Conservation (phyloP, 2,329 filamentous ascomycete species). For the Pseudocercospora musae region DNA sequence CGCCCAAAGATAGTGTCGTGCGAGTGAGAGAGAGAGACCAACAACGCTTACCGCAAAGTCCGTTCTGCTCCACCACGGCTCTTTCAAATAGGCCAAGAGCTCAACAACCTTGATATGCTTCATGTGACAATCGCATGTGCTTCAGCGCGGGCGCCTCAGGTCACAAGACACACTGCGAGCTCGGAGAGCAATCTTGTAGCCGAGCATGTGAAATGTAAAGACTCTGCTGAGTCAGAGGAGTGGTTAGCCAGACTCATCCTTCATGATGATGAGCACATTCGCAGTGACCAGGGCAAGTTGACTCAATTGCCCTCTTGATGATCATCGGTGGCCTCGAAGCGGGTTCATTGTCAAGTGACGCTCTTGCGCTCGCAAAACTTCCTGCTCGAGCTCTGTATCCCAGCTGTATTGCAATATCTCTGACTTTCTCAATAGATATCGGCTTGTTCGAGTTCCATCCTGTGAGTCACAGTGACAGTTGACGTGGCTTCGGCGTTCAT, state of each 20-base stretch:
- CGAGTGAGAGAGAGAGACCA: no score
- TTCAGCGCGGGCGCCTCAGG: not conserved
- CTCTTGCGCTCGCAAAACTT: not conserved
- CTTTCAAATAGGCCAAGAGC: no score
- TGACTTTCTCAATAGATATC: constrained; percentile 39
- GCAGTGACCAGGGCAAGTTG: no score
- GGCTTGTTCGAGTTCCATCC: constrained; percentile 50
- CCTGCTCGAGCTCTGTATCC: not conserved
- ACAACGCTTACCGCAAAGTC: no score
- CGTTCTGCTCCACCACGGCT: no score
- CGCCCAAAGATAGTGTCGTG: no score
- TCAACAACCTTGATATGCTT: no score
- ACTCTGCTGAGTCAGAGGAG: not conserved
- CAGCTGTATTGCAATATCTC: not conserved
- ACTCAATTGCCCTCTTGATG: not conserved
- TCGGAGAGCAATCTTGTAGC: not conserved
- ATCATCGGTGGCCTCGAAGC: not conserved
- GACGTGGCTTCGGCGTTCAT: constrained; percentile 49
- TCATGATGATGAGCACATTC: not conserved
- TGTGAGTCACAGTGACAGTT: constrained; percentile 47
- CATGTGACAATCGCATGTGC: no score
- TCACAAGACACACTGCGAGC: not conserved
- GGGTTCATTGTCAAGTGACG: not conserved
- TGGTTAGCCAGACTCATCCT: not conserved
- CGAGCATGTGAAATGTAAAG: not conserved